Base-by-base conservation (phyloP, 768 basidiomycete species). In the Pilatotrama ljubarskyi region DNA sequence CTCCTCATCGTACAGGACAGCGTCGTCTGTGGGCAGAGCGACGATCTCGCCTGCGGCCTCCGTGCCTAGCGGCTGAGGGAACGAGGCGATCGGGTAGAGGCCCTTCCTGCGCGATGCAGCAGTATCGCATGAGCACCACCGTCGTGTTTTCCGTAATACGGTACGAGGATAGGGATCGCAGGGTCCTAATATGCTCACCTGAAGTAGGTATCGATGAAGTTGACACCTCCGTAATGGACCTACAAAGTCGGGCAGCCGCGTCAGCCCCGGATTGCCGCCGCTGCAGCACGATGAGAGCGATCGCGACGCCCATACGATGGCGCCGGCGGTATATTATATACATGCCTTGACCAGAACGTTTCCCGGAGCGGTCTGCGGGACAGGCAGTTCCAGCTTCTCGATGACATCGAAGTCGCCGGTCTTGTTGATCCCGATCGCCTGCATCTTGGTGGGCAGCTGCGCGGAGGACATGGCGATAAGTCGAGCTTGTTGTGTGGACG, bases 121-220 rank as follows among this genome's bases (percentile, higher is more conserved):
- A 32, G 4, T 10, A 4, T 32, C 29, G 4, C 10, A 32, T 32
- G 29, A 32, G 29, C 10, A 32, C 29, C n/a, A n/a, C n/a, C n/a
- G n/a, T n/a, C n/a, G n/a, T n/a, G n/a, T n/a, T n/a, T n/a, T n/a
- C n/a, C n/a, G n/a, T n/a, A n/a, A n/a, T n/a, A n/a, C n/a, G n/a
- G n/a, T n/a, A n/a, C n/a, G n/a, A n/a, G n/a, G n/a, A n/a, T n/a
- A n/a, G n/a, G n/a, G n/a, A n/a, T n/a, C n/a, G n/a, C n/a, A n/a
- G n/a, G n/a, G n/a, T n/a, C n/a, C n/a, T n/a, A n/a, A n/a, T 32
- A 4, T 10, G 10, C 29, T 32, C 29, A 88, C 84, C 94, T 79
- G 69, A 81, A 85, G 72, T 96, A 95, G 42, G 84, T 86, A 69
- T 91, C 90, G 68, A 90, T 92, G 70, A 90, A 97, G 76, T 97